phyloP scores from a whole-genome alignment of 768 basidiomycete genomes.

The Wakefieldia striispora region DNA sequence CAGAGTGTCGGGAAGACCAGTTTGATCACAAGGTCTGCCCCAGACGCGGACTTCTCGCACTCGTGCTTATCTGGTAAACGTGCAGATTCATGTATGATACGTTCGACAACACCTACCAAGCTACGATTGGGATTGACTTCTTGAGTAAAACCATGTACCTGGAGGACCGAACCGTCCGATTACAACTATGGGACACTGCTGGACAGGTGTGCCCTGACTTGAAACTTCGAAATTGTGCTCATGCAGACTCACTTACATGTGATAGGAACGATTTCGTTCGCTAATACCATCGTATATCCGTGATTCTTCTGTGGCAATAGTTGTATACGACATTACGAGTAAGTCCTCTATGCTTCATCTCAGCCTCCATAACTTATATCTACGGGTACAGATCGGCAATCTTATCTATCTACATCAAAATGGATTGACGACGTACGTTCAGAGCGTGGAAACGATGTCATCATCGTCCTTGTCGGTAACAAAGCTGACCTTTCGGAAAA shows the following conservation, averaged over 20 bases:
- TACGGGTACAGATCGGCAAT: constrained; percentile 72
- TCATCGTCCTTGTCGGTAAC: constrained; percentile 97
- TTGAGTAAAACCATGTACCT: constrained; percentile 99
- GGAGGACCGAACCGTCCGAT: constrained; percentile 94
- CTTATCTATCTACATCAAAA: constrained; percentile 97
- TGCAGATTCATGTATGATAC: constrained; percentile 98
- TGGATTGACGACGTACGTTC: constrained; percentile 99
- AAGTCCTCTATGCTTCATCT: constrained; percentile 30
- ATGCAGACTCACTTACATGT: neutral
- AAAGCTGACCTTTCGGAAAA: constrained; percentile 99
- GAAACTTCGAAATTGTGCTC: constrained; percentile 1
- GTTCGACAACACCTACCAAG: constrained; percentile 99
- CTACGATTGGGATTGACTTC: constrained; percentile 98
- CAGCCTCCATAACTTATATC: constrained; percentile 3
- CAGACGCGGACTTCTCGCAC: constrained; percentile 2
- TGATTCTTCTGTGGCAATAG: constrained; percentile 97
- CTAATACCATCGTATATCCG: constrained; percentile 98
- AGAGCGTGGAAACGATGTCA: constrained; percentile 96
- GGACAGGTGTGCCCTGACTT: constrained; percentile 61
- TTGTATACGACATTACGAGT: constrained; percentile 99
- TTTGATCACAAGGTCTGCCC: constrained; percentile 85
- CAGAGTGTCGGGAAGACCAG: constrained; percentile 99
- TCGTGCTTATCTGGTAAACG: constrained; percentile 3
- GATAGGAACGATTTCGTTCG: constrained; percentile 92
- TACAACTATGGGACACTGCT: constrained; percentile 99